Evolutionary conservation across 2,329 filamentous ascomycete species (phyloP), one percentile per base, ranked within the genome.

Genomic region (Geosmithia flava): DNA sequence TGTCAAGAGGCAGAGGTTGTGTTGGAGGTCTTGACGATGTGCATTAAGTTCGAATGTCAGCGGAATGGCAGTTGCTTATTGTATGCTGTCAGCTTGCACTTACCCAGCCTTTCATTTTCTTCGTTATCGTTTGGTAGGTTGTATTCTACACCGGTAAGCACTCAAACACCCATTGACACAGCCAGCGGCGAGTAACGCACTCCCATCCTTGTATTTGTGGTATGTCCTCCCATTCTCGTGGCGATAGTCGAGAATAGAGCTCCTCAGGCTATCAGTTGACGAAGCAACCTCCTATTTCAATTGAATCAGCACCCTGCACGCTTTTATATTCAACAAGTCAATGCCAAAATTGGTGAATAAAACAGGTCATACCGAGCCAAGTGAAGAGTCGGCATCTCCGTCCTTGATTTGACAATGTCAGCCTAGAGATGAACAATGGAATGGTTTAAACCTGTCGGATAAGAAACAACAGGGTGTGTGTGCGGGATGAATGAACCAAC

Each of bases 141-240:
- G 46, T 56, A 56, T 45, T 55, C 54, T 62, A 20, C n/a, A n/a
- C n/a, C n/a, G n/a, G 33, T 45, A 13, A 20, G 42, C 20, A 37
- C 7, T 16, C 17, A 46, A 33, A 17, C 16, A 15, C 8, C 15
- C 7, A 17, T 42, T 10, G 20, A 7, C 19, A 42, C 19, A 16
- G 23, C 7, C 17, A 17, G 40, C 29, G 3, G 6, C 3, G 17
- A 10, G 30, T 6, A 19, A 27, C 46, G 19, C 42, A 60, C 56
- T 60, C 42, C 57, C 58, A 29, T 54, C 51, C 44, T 56, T 57
- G 53, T 57, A 52, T 1, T 52, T 55, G 47, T 56, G 54, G 43
- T 58, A 57, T 27, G 49, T 52, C 19, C 55, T 50, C n/a, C 55
- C 56, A 49, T 58, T 57, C 47, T 59, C 56, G n/a, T 52, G 37